Base-by-base conservation (phyloP, 805 yeast species). In the Ogataea paraovalis region DNA sequence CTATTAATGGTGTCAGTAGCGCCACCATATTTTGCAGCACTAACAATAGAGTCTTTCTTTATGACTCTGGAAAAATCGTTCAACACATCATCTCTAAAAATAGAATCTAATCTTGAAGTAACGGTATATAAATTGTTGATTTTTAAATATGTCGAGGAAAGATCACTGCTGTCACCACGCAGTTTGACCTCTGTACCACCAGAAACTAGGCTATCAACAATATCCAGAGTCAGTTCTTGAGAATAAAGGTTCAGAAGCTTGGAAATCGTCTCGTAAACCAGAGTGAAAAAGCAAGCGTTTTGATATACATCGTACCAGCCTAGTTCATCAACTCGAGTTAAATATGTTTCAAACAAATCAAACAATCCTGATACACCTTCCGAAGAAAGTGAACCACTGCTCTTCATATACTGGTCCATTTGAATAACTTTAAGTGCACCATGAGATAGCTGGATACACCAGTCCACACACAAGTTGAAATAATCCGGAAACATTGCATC, bases 101-200 rank as follows among this genome's bases (percentile, higher is more conserved):
- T 46, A 4, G 44, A 20, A 34, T 56, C 60, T 40, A 56, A 20
- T 25, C 45, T 47, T 23, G 38, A 30, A n/a, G 48, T 39, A 6
- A 52, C 47, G 9, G 50, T 45, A 38, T 52, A 52, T 36, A 56
- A 41, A 37, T 56, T 54, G 42, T 56, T 56, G 28, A 56, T 45
- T 43, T 54, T 56, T 20, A 49, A 49, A 36, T 49, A 54, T 13
- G 50, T 37, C 10, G 49, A 48, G 20, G 44, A 32, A 12, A 53
- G 32, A 10, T 33, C 38, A 16, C 21, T 6, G 16, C 4, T 34
- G 14, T 34, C 21, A 16, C 20, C 38, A 34, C 8, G 7, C 20
- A 12, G 12, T 20, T 16, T 34, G 20, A 34, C 38, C 16, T 34
- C 38, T 5, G 21, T n/a, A 12, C 12, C 16, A 34, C 38, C 21